Conservation (phyloP, 2,329 filamentous ascomycete species). For the Trichoderma oligosporum region DNA sequence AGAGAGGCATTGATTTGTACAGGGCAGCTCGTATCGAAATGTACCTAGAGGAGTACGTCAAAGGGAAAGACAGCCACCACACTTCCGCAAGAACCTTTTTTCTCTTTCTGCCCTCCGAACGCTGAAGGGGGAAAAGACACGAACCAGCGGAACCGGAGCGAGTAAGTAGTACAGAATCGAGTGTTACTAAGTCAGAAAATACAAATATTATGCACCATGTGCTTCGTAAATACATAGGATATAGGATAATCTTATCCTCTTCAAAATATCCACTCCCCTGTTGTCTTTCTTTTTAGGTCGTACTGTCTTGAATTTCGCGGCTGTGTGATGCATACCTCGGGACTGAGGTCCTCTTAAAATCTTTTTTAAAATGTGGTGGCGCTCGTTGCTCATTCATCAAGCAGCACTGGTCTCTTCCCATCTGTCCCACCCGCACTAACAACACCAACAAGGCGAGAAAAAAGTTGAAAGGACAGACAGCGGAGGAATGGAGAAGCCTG, state of each 20-base stretch:
- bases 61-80: too few relatives aligned
- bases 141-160: background rate
- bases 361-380: conserved; percentile 3
- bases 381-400: background rate
- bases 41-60: too few relatives aligned
- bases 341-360: conserved; percentile 5
- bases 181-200: too few relatives aligned
- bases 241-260: background rate
- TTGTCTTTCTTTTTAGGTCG: conserved; percentile 7
- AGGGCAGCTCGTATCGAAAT: too few relatives aligned
- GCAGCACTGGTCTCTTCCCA: background rate
- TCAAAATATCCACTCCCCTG: background rate
- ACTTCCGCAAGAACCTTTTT: background rate
- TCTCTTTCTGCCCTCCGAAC: background rate
- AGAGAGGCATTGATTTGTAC: background rate
- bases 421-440: conserved; percentile 15
- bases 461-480: background rate
- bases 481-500: background rate
- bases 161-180: too few relatives aligned
- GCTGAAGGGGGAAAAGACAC: background rate
- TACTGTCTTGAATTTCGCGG: conserved; percentile 10
- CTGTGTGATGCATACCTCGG: conserved; percentile 17
- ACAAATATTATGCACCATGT: too few relatives aligned
- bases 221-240: too few relatives aligned
- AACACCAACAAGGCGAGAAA: background rate